Base-by-base conservation (phyloP, 139 green algal species). In the Chlorella sorokiniana region DNA sequence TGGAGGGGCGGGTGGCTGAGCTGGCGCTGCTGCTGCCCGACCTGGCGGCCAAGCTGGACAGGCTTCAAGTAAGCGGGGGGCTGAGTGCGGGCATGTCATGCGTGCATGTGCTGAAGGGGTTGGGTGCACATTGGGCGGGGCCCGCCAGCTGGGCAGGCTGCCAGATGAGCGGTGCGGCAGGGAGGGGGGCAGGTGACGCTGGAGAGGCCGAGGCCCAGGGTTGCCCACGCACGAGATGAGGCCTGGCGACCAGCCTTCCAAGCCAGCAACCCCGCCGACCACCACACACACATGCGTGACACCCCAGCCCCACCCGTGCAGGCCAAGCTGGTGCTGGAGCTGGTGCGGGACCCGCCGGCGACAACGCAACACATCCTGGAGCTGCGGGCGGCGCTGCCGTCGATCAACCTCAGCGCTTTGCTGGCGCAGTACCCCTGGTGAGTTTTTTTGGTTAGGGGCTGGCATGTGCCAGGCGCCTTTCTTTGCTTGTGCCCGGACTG, bases 1-100 rank as follows among this genome's bases (percentile, higher is more conserved):
- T 83, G 38, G 44, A 87, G 20, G 20, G 29, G 42, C 71, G 70
- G 45, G 48, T 89, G 42, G 56, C 38, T n/a, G 54, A 87, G 61
- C 74, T 89, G 33, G 68, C 45, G 31, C 81, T 85, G 40, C 52
- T 89, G 33, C 81, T 86, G 29, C 85, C 85, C 35, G 85, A 86
- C 59, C 65, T 89, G 6, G 40, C 70, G 22, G 48, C n/a, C 40
- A 89, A 88, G 40, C 72, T 89, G 29, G 85, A 89, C 5, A 44
- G 61, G 25, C 41, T 87, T 18, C 69, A 76, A 42, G 69, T 63
- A n/a, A 2, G 64, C 1, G 62, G 31, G 38, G 62, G n/a, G n/a
- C 31, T 61, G 52, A 16, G 4, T 20, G 52, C 22, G 23, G 62
- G 33, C 3, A 29, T 44, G 33, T 33, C 25, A 29, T 44, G 14